Base-by-base conservation (phyloP, 75 land plant species). In the Pinus albicaulis region DNA sequence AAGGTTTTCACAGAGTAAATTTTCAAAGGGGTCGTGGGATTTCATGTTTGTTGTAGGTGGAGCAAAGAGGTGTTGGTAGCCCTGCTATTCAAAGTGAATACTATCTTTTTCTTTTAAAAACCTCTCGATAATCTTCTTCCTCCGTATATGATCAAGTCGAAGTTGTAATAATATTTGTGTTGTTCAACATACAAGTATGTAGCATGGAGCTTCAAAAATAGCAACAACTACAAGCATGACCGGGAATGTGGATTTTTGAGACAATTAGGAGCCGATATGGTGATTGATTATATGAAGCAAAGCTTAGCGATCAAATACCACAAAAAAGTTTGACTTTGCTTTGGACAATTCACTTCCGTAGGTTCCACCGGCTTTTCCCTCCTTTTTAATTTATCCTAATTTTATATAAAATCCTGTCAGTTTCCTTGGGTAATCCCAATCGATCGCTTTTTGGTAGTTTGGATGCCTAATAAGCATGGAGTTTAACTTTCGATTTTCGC, bases 341-440 rank as follows among this genome's bases (percentile, higher is more conserved):
- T 85, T 80, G n/a, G 90, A 88, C 73, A 76, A n/a, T n/a, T n/a
- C n/a, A n/a, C n/a, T n/a, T n/a, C 85, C 56, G 90, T 88, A 83
- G 76, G 80, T 74, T 26, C 61, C 77, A 56, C 2, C 59, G 7
- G 7, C 1, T 59, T 38, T 48, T 24, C 8, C 31, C 31, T 41
- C 5, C 3, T 41, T 41, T 41, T 41, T 41, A 41, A 41, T 41
- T 4, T 41, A 5, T 41, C 44, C 0, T 0, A 4, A 41, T 5
- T 41, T 41, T 41, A 4, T 41, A 41, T 41, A 41, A 5, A 6
- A 4, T 41, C 5, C n/a, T n/a, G n/a, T n/a, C n/a, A n/a, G 7
- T 6, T 41, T 0, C 0, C 44, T 41, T 41, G 3, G 44, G 44
- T 7, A 41, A 41, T 3, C 44, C 3, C 44, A 41, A 41, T 6